Percentiles rank a stretch among this genome's conserved stretches.
These are phyloP conservation scores for Polytrichum formosum DNA, from an alignment of 225 moss, liverwort and hornwort genomes.

Conservation along the genomic window DNA sequence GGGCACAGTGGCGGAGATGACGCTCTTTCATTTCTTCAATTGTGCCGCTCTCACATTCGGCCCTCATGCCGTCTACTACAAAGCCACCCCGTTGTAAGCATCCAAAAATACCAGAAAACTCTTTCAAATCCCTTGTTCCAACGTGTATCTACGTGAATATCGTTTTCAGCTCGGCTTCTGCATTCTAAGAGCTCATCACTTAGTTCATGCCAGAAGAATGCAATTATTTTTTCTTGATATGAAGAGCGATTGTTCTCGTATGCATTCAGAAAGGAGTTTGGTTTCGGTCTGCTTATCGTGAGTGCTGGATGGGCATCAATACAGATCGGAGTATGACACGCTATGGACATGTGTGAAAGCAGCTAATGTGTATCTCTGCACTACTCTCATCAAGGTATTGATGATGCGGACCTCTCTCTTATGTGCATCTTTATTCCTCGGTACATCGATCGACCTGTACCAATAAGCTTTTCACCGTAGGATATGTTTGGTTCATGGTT, in stretches of 20 bases:
- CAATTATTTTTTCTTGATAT: too few species aligned
- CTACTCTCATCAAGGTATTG: constrained; percentile 69
- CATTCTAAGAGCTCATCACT: background rate
- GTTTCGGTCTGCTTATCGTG: too few species aligned
- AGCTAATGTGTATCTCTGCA: constrained; percentile 69
- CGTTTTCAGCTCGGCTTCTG: background rate
- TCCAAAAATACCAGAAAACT: too few species aligned
- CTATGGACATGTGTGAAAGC: constrained; percentile 78
- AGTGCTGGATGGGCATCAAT: background rate
- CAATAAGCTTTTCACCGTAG: too few species aligned
- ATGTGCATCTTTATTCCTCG: too few species aligned
- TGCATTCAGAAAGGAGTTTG: too few species aligned
- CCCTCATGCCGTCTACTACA: constrained; percentile 91
- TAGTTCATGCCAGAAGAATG: background rate
- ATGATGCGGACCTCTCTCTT: too few species aligned
- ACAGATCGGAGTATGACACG: constrained; percentile 82
- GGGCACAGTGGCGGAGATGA: constrained; percentile 33
- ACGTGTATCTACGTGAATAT: too few species aligned
- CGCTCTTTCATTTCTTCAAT: constrained; percentile 90
- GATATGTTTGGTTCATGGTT: too few species aligned
- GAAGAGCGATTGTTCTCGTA: too few species aligned
- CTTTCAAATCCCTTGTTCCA: too few species aligned
- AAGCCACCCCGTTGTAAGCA: constrained; percentile 70
- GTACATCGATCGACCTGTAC: too few species aligned
- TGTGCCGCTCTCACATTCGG: constrained; percentile 93